These are phyloP conservation scores for Neodidymelliopsis sp. DNA, from an alignment of 2,329 filamentous ascomycete genomes.

Conservation along the genomic window DNA sequence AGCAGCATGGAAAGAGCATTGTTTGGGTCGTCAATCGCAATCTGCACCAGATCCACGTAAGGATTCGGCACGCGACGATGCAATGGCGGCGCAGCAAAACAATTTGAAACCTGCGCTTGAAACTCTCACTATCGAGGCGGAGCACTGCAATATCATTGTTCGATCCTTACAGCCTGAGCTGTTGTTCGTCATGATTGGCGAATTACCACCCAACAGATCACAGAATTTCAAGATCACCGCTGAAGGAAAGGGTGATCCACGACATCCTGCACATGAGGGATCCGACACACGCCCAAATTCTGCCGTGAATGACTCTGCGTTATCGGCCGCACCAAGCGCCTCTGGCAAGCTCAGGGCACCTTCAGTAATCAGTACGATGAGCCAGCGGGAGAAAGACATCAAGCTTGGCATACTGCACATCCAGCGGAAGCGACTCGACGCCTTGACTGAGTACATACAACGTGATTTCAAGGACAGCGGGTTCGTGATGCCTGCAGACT, in stretches of 20 bases:
- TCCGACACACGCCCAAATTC: constrained; percentile 12
- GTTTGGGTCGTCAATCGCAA: constrained; percentile 26
- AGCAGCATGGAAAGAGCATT: constrained; percentile 59
- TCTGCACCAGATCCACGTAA: constrained; percentile 20
- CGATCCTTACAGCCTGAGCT: constrained; percentile 56
- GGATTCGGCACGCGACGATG: constrained; percentile 17
- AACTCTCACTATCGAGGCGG: constrained; percentile 57
- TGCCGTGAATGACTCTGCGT: constrained; percentile 9
- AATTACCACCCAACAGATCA: constrained; percentile 53
- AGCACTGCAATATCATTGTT: constrained; percentile 56
- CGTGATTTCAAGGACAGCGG: constrained; percentile 54
- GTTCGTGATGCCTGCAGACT: constrained; percentile 58
- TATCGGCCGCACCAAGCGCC: constrained; percentile 13
- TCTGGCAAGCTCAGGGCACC: constrained; percentile 30
- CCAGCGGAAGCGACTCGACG: constrained; percentile 58
- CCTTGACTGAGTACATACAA: constrained; percentile 53
- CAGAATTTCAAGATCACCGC: constrained; percentile 53
- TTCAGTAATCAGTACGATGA: constrained; percentile 49
- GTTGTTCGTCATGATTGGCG: constrained; percentile 57
- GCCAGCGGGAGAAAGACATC: constrained; percentile 47
- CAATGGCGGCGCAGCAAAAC: constrained; percentile 14
- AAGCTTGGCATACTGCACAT: constrained; percentile 54
- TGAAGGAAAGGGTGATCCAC: constrained; percentile 51
- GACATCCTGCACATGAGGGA: constrained; percentile 44
- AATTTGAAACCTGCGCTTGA: constrained; percentile 43